Evolutionary conservation across 306 rosid genomes (phyloP), one percentile per base, ranked within the genome.

Genomic region (Acacia confusa): DNA sequence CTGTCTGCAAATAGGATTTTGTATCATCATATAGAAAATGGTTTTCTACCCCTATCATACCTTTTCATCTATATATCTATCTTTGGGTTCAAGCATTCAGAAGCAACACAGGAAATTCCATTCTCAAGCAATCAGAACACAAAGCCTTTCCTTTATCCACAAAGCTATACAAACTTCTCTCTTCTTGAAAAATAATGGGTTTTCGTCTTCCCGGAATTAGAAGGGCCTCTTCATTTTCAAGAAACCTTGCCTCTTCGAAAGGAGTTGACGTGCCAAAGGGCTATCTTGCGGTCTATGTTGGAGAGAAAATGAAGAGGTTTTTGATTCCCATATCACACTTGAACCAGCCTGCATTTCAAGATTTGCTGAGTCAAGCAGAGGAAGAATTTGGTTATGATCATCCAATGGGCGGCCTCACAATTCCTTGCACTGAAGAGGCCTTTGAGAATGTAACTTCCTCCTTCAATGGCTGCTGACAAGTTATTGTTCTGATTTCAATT

Each of bases 401-500:
- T 88, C 88, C 89, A 30, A 78, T 82, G 86, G 88, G 91, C n/a
- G 92, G 94, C 27, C 82, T 88, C 50, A 88, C 89, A 75, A 82
- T 82, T 74, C 91, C 89, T 41, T 87, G 87, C 84, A 70, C 80
- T 3, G 85, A 89, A 75, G 88, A 71, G 3, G 38, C 14, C 38
- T 71, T 71, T 15, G 38, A 14, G n/a, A 2, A 27, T 25, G 3
- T 45, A 24, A 45, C 40, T 44, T 44, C 58, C 9, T 28, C 1
- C 22, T 45, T 85, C 57, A 70, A 45, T 15, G 75, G 58, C 14
- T 44, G 22, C 0, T 71, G 75, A 71, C 58, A 7, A 25, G 22
- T 70, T 71, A 41, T 43, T 22, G 36, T 14, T 41, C 40, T 4
- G 27, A 28, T 63, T 6, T 63, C 69, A 63, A 0, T 61, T 61